Evolutionary conservation across 2,329 filamentous ascomycete genomes (phyloP).

Genomic region (Aureobasidium sp.): DNA sequence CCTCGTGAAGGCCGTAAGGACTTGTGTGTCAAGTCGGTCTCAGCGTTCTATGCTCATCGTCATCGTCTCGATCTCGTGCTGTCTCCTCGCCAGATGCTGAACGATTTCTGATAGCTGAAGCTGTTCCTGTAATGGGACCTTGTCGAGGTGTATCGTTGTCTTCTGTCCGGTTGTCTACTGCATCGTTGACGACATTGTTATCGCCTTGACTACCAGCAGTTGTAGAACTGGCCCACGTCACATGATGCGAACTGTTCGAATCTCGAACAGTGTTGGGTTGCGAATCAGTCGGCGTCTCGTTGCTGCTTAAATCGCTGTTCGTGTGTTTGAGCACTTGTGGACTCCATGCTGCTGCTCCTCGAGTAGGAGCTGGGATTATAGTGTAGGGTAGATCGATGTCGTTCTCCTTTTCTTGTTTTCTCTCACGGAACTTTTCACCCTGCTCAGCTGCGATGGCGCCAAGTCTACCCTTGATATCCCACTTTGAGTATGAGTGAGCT

Average conservation of each 20-base stretch:
- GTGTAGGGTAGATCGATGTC: constrained; percentile 44
- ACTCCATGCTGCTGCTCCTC: constrained; percentile 44
- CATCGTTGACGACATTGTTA: background rate
- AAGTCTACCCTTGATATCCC: constrained; percentile 36
- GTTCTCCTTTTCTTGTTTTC: constrained; percentile 28
- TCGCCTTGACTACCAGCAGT: constrained; percentile 6
- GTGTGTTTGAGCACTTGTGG: constrained; percentile 22
- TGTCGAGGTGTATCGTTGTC: background rate
- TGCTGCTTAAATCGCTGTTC: background rate
- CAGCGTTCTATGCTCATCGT: background rate
- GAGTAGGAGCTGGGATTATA: constrained; percentile 50
- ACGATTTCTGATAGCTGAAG: background rate
- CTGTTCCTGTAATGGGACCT: background rate
- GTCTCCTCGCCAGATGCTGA: background rate
- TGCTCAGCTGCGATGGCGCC: constrained; percentile 42
- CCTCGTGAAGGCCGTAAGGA: background rate
- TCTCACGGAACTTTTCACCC: constrained; percentile 35
- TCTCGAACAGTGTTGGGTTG: background rate
- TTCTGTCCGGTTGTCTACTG: background rate
- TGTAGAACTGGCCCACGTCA: constrained; percentile 8
- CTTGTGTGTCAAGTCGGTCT: background rate
- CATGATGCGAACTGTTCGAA: constrained; percentile 3
- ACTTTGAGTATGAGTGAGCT: constrained; percentile 34
- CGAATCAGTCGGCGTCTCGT: background rate
- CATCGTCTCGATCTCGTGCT: background rate